Percentiles rank a stretch among this genome's conserved stretches.
These are phyloP conservation scores for Exobasidium rhododendri DNA, from an alignment of 1,284 basidiomycete species.

Conservation along the genomic window DNA sequence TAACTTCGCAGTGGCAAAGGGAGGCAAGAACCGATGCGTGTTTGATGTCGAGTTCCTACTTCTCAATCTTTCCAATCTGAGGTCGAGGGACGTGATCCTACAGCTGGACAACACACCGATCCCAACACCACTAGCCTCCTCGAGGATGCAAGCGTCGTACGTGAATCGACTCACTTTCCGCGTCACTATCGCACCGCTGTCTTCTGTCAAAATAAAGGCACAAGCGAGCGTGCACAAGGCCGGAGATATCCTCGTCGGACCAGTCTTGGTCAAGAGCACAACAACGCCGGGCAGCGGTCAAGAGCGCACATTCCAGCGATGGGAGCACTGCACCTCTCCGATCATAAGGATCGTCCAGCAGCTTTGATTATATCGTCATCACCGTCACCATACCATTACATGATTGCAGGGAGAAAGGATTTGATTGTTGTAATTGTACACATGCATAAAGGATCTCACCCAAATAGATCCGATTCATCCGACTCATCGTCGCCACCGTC, in stretches of 20 bases:
- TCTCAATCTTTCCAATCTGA: slow-evolving; percentile 14
- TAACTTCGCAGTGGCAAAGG: not conserved
- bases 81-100: slow-evolving; percentile 1
- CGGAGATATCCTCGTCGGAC: not conserved
- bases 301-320: not conserved
- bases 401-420: too few relatives aligned
- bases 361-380: slow-evolving; percentile 1
- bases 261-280: slow-evolving; percentile 7
- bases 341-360: not conserved
- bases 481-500: slow-evolving; percentile 1
- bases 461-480: slow-evolving; percentile 1
- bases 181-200: slow-evolving; percentile 4
- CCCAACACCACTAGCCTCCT: not conserved
- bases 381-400: too few relatives aligned
- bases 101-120: slow-evolving; percentile 10
- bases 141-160: slow-evolving; percentile 10
- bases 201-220: not conserved
- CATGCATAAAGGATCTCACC: not conserved
- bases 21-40: not conserved
- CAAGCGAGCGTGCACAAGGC: slow-evolving; percentile 3
- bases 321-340: slow-evolving; percentile 5
- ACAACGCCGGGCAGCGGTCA: not conserved
- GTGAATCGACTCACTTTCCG: slow-evolving; percentile 15
- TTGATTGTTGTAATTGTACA: not conserved
- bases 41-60: slow-evolving; percentile 9